phyloP scores from a whole-genome alignment of 1,139 yeast genomes.

The Diutina catenulata region DNA sequence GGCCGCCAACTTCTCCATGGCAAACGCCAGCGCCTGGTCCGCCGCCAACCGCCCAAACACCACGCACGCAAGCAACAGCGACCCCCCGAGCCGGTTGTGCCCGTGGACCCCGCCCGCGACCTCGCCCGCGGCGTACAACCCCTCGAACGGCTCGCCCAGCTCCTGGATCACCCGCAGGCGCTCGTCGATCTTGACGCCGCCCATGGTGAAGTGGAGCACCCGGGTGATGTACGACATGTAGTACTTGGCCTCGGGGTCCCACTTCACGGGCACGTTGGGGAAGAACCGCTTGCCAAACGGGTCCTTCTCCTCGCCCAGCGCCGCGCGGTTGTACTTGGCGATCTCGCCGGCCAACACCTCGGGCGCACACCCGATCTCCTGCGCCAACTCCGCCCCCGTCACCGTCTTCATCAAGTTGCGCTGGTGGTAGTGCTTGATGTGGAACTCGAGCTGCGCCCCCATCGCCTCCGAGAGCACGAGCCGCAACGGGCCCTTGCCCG shows the following conservation, averaged over 20 bases:
- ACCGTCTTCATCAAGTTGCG: conserved; percentile 50
- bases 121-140: conserved; percentile 71
- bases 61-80: conserved; percentile 69
- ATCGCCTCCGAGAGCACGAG: conserved; percentile 34
- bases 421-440: conserved; percentile 54
- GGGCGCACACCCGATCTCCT: conserved; percentile 25
- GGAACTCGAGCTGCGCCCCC: conserved; percentile 37
- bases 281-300: conserved; percentile 39
- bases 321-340: conserved; percentile 32
- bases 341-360: conserved; percentile 25
- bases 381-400: conserved; percentile 36
- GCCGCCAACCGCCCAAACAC: conserved; percentile 65
- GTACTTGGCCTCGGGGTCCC: conserved; percentile 17
- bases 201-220: conserved; percentile 80
- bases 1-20: conserved; percentile 11
- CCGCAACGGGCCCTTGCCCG: conserved; percentile 40
- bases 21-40: conserved; percentile 18
- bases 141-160: conserved; percentile 35
- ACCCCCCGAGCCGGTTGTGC: conserved; percentile 65
- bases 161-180: conserved; percentile 41
- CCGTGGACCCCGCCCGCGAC: conserved; percentile 81
- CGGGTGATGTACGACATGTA: conserved; percentile 55
- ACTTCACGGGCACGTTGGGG: conserved; percentile 37
- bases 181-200: conserved; percentile 63
- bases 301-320: conserved; percentile 31